phyloP scores from a whole-genome alignment of 75 land plant species.

The Larix kaempferi region DNA sequence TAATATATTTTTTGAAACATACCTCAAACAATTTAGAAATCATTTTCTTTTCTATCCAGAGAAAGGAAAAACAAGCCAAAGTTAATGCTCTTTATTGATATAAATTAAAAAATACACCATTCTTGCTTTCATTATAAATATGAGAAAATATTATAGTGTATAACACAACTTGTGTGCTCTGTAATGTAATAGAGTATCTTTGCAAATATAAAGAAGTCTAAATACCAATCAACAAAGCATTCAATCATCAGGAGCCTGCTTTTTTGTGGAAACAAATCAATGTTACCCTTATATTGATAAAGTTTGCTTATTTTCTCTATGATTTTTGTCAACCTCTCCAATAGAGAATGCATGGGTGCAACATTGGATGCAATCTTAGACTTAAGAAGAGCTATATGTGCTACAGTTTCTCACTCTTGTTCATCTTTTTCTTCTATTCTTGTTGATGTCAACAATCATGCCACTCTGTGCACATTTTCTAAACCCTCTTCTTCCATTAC shows the following conservation, averaged over 20 bases:
- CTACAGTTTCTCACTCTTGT: not conserved
- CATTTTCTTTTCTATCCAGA: no score
- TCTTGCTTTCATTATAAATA: no score
- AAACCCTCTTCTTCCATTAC: not conserved
- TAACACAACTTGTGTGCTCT: no score
- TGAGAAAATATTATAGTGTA: no score
- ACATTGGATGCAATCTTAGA: conserved; percentile 6
- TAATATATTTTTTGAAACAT: no score
- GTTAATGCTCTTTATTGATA: no score
- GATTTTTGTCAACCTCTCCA: not conserved
- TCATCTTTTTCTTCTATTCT: not conserved
- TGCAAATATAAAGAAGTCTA: not conserved
- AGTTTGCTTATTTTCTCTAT: conserved; percentile 4
- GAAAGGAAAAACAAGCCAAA: no score
- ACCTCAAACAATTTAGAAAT: no score
- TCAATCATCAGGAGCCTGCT: not conserved
- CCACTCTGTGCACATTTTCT: not conserved
- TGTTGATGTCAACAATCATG: not conserved
- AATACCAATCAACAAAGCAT: not conserved
- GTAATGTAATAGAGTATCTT: not conserved
- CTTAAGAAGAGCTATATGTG: conserved; percentile 2
- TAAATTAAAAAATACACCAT: no score
- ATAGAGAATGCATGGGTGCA: not conserved
- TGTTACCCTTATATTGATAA: conserved; percentile 2
- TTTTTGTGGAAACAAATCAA: not conserved